Evolutionary conservation across 805 yeast species (phyloP), one percentile per base, ranked within the genome.

Genomic region (Pichia paraexigua): DNA sequence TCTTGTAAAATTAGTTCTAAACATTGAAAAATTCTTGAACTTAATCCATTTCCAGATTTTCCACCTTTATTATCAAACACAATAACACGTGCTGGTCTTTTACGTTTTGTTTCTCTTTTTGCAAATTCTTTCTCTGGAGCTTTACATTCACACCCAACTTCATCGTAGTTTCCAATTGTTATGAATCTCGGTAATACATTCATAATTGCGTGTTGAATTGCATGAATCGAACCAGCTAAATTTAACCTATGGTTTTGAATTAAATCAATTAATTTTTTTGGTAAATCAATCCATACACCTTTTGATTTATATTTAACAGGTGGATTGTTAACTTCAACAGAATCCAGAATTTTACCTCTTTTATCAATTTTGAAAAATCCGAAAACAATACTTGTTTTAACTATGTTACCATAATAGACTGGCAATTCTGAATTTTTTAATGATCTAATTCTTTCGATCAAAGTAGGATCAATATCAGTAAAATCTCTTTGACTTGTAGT

Each of bases 61-160:
- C 95, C 96, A 12, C 95, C 96, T 60, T 83, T 81, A 1, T 88
- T 76, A 64, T 94, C 98, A 62, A 82, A 82, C 58, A 94, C 86
- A 1, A 91, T 80, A 47, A 94, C 69, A 49, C 99, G 71, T 0
- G 95, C 96, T 0, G 98, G 98, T 42, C 99, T 70, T 51, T 77
- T 79, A 41, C 99, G 71, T 18, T 68, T 66, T 0, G 92, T 77
- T 61, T 86, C 86, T 28, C 89, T 68, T 46, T 76, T 75, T 1
- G 96, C 87, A 73, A 92, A 87, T 63, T 94, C 99, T 60, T 94
- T 94, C 57, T 90, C 96, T 0, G 99, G 97, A 0, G 98, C 97
- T 61, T 94, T 94, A 67, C 99, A 94, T 66, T 94, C 99, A 0
- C 98, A 88, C 44, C 78, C 79, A 15, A 94, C 75, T 59, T 94